Conservation (phyloP, 116 monocot species). For the Thalassia testudinum region DNA sequence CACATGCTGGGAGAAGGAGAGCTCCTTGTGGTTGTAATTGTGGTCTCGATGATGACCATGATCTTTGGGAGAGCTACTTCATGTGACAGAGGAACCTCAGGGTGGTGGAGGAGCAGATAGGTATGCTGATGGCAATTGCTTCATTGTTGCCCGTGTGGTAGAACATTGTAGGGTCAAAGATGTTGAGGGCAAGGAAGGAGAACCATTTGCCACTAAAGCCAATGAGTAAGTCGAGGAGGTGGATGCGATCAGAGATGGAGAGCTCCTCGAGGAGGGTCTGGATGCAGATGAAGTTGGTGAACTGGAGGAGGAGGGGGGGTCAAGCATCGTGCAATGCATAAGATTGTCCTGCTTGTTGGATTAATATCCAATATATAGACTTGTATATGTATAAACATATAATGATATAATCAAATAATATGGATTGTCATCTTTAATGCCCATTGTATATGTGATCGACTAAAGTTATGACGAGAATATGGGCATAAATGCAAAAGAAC, state of each 20-base stretch:
- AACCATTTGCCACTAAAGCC: conserved; percentile 78
- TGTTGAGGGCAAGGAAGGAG: conserved; percentile 37
- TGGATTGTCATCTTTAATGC: too few relatives aligned
- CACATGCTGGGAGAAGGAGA: conserved; percentile 55
- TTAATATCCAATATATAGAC: too few relatives aligned
- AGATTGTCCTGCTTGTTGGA: too few relatives aligned
- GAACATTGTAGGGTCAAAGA: conserved; percentile 64
- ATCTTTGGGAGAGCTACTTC: conserved; percentile 68
- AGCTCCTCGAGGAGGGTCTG: conserved; percentile 75
- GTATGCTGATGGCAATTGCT: conserved; percentile 66
- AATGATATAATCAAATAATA: too few relatives aligned
- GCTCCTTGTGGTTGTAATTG: conserved; percentile 53
- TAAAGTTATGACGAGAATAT: too few relatives aligned
- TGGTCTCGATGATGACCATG: conserved; percentile 69
- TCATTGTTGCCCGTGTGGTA: conserved; percentile 52
- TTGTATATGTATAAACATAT: too few relatives aligned
- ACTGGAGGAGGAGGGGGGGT: conserved; percentile 60
- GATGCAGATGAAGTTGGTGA: conserved; percentile 66
- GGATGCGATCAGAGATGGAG: conserved; percentile 25
- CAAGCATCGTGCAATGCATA: too few relatives aligned
- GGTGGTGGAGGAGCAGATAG: conserved; percentile 20
- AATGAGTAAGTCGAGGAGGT: conserved; percentile 72
- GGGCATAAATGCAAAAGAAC: too few relatives aligned
- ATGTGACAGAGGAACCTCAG: conserved; percentile 44
- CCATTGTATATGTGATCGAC: too few relatives aligned